Evolutionary conservation across 2,329 filamentous ascomycete genomes (phyloP), one percentile per base, ranked within the genome.

Genomic region (Fusarium sp.): DNA sequence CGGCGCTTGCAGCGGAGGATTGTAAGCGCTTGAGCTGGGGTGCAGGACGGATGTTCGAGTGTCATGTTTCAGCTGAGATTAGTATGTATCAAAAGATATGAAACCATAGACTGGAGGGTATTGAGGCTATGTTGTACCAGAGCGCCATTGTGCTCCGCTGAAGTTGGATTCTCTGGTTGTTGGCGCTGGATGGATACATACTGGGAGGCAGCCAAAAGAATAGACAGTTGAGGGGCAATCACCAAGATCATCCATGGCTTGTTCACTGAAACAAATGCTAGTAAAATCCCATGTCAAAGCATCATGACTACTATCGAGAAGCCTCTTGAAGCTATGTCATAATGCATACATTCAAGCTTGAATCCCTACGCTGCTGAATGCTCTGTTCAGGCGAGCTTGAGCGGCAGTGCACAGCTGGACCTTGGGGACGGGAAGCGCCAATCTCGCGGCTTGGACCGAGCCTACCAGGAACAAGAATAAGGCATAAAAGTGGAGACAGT

Each of bases 321-420:
- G n/a, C 42, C 36, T 55, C 22, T 14, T 61, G 17, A 26, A 34
- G 28, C 52, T 45, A 58, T 64, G 59, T 46, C 60, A 64, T 39
- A 7, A 58, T 58, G 45, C 51, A 52, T 31, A 31, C 13, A 31
- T 31, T 51, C 52, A 64, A 58, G 24, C 40, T 64, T 43, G 34
- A 42, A 59, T 7, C 63, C 71, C 43, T 58, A 70, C 68, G 39
- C 58, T 68, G 63, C 68, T 73, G 71, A 72, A 73, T 63, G 31
- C 14, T 46, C n/a, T 42, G 31, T 70, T 63, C 67, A 69, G 66
- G 67, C 62, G 49, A 51, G 45, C 49, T 40, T 39, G 34, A 50
- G 66, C 67, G 67, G 67, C 66, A 50, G 62, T 70, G 67, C 62
- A 63, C 43, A 66, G 43, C 53, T 66, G 44, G 43, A 55, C 42